Base-by-base conservation (phyloP, 257 asterid genomes). In the Handroanthus guayacan region DNA sequence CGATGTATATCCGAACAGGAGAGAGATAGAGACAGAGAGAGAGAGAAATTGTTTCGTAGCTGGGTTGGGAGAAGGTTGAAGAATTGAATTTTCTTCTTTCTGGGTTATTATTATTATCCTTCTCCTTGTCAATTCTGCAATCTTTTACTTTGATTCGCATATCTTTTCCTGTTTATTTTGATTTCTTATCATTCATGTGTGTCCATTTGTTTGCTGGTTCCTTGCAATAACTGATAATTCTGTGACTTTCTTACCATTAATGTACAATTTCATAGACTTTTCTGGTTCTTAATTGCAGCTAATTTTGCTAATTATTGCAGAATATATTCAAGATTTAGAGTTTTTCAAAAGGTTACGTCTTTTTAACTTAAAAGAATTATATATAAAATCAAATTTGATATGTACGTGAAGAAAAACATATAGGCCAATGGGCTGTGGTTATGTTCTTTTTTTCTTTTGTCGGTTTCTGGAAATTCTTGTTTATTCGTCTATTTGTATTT, bases 91-190 rank as follows among this genome's bases (percentile, higher is more conserved):
- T 77, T 69, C 36, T 51, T 74, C 7, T 57, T 68, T 16, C 75
- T 57, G 69, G 82, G 70, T 36, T 36, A 45, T 11, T 43, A 64
- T 43, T 52, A 63, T 76, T 51, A 41, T 43, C 44, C 43, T 50
- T 64, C 50, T 67, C 60, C 17, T 60, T 52, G 82, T 67, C 51
- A 48, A 81, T 37, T 80, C 60, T 43, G 68, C 82, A 64, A 47
- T 75, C 74, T n/a, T 64, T 58, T 31, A 31, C 79, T 81, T 50
- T 38, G 77, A 72, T 76, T 76, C 71, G 67, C 71, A 67, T 48
- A 60, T 72, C 78, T 34, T 50, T 25, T 70, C 48, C 60, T 67
- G 55, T 9, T 16, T 52, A 25, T 80, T 16, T 47, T 17, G 47
- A 58, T 56, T 71, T 66, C 52, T 76, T 56, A 43, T 60, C 43